Evolutionary conservation across 2,329 filamentous ascomycete species (phyloP), one percentile per base, ranked within the genome.

Genomic region (Madurella fahalii): DNA sequence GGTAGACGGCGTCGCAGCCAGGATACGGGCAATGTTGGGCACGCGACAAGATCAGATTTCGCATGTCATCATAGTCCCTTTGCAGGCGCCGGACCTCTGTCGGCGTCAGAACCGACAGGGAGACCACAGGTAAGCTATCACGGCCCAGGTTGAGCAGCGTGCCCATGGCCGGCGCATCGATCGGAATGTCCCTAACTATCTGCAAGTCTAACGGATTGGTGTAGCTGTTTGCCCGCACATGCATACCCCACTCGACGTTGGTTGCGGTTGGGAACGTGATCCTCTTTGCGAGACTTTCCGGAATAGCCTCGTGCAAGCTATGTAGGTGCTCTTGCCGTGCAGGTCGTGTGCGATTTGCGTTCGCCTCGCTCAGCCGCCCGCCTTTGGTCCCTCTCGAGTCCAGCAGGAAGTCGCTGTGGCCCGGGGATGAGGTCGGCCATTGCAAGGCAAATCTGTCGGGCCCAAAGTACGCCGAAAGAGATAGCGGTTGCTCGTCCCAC

Each of bases 51-150:
- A 69, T 58, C 39, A 71, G 59, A 40, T 61, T 64, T 25, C 72
- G 71, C 45, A 72, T 61, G 40, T 61, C 58, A 45, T 69, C 68
- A 13, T 71, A 64, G 48, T 70, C 63, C 0, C 61, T 61, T 47
- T 76, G 71, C 1, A 77, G 63, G 4, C 65, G 60, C 2, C 63
- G 67, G 47, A 72, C 66, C 57, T 78, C 74, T 0, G 67, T 71
- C 0, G 70, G 68, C 0, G 75, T 78, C 51, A 76, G 61, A 15
- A 76, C 63, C 1, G 65, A 69, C 20, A 69, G 67, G 15, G 67
- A 69, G 15, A 74, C 61, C 44, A 69, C 67, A 1, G 75, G 74
- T 25, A 73, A 60, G 31, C 63, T 65, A 16, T 63, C 54, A 1
- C 52, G 47, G 12, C 49, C 52, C 25, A 60, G 34, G 42, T 62